Conservation (phyloP, 371 early-diverging fungal species). For the Caulochytrium protostelioides region DNA sequence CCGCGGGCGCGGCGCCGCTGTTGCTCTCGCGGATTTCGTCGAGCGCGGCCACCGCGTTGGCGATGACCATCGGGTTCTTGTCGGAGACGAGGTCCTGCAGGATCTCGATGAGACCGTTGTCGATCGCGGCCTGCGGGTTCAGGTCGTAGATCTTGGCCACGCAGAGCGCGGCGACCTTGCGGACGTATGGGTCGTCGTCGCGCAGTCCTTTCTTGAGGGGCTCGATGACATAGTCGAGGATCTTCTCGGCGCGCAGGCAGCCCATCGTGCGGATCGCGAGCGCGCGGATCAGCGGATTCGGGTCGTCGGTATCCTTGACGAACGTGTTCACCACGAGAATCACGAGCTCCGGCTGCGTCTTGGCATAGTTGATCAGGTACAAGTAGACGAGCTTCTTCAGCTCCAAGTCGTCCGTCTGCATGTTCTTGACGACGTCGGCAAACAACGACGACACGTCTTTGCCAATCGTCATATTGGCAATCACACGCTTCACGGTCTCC, state of each 20-base stretch:
- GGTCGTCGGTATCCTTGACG: conserved; percentile 88
- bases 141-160: conserved; percentile 78
- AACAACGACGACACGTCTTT: conserved; percentile 32
- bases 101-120: conserved; percentile 60
- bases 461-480: conserved; percentile 58
- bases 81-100: conserved; percentile 77
- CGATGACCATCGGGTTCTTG: conserved; percentile 84
- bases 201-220: conserved; percentile 27
- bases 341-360: conserved; percentile 88
- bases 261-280: conserved; percentile 93
- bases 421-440: conserved; percentile 90
- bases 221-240: conserved; percentile 59
- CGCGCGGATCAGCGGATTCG: conserved; percentile 83
- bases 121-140: conserved; percentile 44
- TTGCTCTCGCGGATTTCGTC: conserved; percentile 79
- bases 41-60: conserved; percentile 85
- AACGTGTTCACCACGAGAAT: conserved; percentile 92
- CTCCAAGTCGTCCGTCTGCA: conserved; percentile 95
- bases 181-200: conserved; percentile 38
- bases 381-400: conserved; percentile 59
- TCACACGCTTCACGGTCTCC: conserved; percentile 92
- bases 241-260: conserved; percentile 82
- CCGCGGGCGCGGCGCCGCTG: too few relatives aligned
- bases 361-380: conserved; percentile 69
- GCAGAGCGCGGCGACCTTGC: conserved; percentile 42